Evolutionary conservation across 2,329 filamentous ascomycete species (phyloP).

Genomic region (Pseudocercospora macadamiae): DNA sequence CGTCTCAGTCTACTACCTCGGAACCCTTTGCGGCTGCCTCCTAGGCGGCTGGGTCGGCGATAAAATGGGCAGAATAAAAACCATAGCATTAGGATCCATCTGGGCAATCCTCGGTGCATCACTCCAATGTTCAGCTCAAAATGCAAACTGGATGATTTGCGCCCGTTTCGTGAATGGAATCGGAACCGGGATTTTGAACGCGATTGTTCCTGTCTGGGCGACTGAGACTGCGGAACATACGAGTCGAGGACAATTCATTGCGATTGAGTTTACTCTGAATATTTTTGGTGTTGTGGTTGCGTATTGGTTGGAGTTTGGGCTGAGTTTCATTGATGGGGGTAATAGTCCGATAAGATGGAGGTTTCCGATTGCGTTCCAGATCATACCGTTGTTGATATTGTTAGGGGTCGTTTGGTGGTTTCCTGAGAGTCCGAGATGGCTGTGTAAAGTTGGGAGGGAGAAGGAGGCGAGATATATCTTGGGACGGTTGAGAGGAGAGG

Average conservation of each 20-base stretch:
- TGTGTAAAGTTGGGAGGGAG: conserved; percentile 66
- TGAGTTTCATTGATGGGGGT: conserved; percentile 28
- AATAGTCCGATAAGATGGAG: conserved; percentile 24
- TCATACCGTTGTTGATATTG: conserved; percentile 56
- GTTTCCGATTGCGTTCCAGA: conserved; percentile 72
- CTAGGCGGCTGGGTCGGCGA: conserved; percentile 68
- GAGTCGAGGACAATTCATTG: conserved; percentile 57
- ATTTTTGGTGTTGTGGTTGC: conserved; percentile 64
- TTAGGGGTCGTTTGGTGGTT: conserved; percentile 62
- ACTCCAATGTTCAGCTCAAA: conserved; percentile 68
- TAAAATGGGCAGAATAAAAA: conserved; percentile 63
- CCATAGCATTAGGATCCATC: conserved; percentile 61
- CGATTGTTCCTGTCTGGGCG: conserved; percentile 72
- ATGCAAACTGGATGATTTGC: conserved; percentile 65
- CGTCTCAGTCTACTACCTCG: conserved; percentile 61
- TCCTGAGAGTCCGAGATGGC: conserved; percentile 68
- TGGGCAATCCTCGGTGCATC: conserved; percentile 56
- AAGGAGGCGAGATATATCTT: conserved; percentile 71
- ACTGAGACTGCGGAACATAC: conserved; percentile 71
- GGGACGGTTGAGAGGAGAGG: conserved; percentile 61
- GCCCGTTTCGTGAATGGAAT: conserved; percentile 44
- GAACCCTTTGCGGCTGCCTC: conserved; percentile 65
- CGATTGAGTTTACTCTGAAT: conserved; percentile 68
- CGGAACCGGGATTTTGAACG: conserved; percentile 70
- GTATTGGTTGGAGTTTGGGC: conserved; percentile 45